These are phyloP conservation scores for Kuraishia floccosa DNA, from an alignment of 805 yeast species.

Conservation along the genomic window DNA sequence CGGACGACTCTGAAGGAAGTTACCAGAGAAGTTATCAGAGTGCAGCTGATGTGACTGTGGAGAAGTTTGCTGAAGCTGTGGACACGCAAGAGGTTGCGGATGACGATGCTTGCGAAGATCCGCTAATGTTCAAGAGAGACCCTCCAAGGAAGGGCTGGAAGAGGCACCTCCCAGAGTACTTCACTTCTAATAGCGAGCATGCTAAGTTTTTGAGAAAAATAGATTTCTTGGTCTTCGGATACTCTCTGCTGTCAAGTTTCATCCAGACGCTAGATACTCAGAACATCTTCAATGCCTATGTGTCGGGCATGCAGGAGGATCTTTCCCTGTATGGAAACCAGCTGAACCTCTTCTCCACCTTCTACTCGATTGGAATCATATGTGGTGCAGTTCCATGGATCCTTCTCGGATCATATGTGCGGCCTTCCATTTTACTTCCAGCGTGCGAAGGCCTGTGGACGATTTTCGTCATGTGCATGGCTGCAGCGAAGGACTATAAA, in stretches of 20 bases:
- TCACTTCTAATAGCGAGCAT: not conserved
- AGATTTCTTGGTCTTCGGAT: constrained; percentile 38
- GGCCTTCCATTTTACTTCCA: constrained; percentile 8
- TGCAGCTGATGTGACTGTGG: too few species aligned
- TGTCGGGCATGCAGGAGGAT: constrained; percentile 50
- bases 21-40: too few species aligned
- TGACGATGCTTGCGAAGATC: too few species aligned
- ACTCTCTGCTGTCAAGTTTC: constrained; percentile 45
- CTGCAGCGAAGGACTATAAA: constrained; percentile 18
- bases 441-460: constrained; percentile 17
- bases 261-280: constrained; percentile 53
- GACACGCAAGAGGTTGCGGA: too few species aligned
- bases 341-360: constrained; percentile 19
- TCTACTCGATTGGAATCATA: constrained; percentile 21
- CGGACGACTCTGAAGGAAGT: too few species aligned
- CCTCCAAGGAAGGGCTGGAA: too few species aligned
- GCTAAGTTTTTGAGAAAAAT: constrained; percentile 32
- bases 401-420: constrained; percentile 1
- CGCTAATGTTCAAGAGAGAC: too few species aligned
- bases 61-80: too few species aligned
- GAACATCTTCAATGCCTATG: constrained; percentile 56
- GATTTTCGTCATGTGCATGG: constrained; percentile 13
- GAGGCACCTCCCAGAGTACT: not conserved
- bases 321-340: constrained; percentile 38
- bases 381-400: constrained; percentile 5